Evolutionary conservation across 495 filamentous ascomycete genomes (phyloP).

Genomic region (Collariella sp.): DNA sequence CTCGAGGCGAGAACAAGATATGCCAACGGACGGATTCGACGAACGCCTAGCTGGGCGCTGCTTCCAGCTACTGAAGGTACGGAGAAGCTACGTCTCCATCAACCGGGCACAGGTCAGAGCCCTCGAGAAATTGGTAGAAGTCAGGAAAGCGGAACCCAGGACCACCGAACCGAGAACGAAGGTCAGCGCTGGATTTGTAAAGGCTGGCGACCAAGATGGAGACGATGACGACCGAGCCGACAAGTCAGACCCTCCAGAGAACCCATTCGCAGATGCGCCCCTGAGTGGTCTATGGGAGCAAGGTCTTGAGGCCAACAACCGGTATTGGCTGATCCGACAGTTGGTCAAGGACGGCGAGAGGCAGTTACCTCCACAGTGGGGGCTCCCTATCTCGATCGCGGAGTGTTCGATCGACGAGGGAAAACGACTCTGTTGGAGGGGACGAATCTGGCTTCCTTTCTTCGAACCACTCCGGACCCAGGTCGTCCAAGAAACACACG

Average conservation of each 20-base stretch:
- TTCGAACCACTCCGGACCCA: background rate
- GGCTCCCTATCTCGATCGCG: background rate
- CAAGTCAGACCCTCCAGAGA: background rate
- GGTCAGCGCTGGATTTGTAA: too few species aligned
- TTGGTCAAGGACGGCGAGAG: background rate
- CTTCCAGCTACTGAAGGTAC: background rate
- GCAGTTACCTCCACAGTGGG: background rate
- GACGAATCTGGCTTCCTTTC: background rate
- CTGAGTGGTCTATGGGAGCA: background rate
- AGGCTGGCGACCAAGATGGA: background rate
- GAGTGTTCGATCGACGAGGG: background rate
- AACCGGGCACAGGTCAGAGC: background rate
- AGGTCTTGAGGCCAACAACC: background rate
- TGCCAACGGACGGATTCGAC: background rate
- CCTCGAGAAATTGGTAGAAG: too few species aligned
- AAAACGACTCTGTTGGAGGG: background rate
- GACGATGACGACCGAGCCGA: background rate
- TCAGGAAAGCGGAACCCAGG: too few species aligned
- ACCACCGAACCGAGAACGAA: too few species aligned
- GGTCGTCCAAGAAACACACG: background rate
- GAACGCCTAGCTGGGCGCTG: background rate
- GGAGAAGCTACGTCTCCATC: background rate
- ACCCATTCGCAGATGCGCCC: background rate
- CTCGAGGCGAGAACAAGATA: background rate
- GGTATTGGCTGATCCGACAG: background rate